These are phyloP conservation scores for Botryotinia globosa DNA, from an alignment of 2,329 filamentous ascomycete genomes.

Conservation along the genomic window DNA sequence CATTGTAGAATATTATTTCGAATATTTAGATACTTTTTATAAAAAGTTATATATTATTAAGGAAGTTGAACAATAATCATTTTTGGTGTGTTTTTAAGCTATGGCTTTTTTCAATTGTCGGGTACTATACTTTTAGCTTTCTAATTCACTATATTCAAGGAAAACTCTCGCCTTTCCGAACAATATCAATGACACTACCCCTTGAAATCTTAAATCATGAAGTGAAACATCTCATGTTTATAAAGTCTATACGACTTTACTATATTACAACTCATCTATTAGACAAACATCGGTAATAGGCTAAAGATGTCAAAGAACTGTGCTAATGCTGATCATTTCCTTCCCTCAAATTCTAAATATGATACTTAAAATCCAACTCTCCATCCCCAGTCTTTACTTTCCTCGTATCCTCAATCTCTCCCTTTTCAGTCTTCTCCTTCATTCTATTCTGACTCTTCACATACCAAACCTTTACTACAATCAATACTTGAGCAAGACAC, in stretches of 20 bases:
- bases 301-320: background rate
- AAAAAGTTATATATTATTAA: no score
- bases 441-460: constrained; percentile 42
- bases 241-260: background rate
- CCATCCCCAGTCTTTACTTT: constrained; percentile 47
- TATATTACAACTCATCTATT: background rate
- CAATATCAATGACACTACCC: background rate
- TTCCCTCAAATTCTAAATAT: constrained; percentile 30
- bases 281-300: background rate
- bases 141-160: background rate
- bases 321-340: no score
- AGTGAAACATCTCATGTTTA: background rate
- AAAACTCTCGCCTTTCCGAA: no score
- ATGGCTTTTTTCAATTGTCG: no score
- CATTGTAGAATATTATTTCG: no score
- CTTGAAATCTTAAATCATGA: background rate
- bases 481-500: constrained; percentile 34
- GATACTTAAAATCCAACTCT: constrained; percentile 49
- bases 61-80: no score
- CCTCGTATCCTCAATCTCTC: constrained; percentile 45
- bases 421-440: constrained; percentile 43
- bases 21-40: no score
- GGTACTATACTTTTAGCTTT: background rate
- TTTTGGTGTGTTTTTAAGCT: no score
- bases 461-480: constrained; percentile 45